Conservation (phyloP, 2,329 filamentous ascomycete species). For the Zymoseptoria crescenta region DNA sequence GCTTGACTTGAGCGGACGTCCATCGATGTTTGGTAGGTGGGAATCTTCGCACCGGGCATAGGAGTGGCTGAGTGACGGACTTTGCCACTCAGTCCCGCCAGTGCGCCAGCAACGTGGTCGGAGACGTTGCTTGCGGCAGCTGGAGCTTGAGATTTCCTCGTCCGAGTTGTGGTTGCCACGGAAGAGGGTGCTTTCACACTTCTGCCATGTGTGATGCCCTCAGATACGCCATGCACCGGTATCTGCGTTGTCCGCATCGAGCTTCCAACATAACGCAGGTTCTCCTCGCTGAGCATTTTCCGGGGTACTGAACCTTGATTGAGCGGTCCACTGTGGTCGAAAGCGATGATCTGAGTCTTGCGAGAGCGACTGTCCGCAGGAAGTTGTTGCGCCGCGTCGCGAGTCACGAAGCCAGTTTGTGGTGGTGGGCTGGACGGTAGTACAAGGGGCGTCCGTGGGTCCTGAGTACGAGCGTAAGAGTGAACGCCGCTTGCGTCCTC, state of each 20-base stretch:
- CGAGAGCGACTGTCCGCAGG: slow-evolving; percentile 6
- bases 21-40: neutral
- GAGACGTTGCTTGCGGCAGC: slow-evolving; percentile 13
- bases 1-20: neutral
- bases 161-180: slow-evolving; percentile 9
- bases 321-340: slow-evolving; percentile 22
- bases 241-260: slow-evolving; percentile 2
- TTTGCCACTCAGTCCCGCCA: slow-evolving; percentile 11
- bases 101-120: slow-evolving; percentile 8
- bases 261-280: neutral
- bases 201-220: neutral
- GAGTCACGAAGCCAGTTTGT: neutral
- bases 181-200: slow-evolving; percentile 8
- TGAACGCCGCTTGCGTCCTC: neutral
- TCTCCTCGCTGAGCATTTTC: slow-evolving; percentile 1
- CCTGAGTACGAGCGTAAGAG: neutral
- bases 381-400: neutral
- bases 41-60: neutral
- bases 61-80: neutral
- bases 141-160: neutral
- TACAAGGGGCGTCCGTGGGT: slow-evolving; percentile 13
- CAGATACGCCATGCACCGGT: neutral
- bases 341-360: slow-evolving; percentile 23
- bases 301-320: slow-evolving; percentile 23
- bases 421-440: slow-evolving; percentile 7